Conservation (phyloP, 176 grass and related monocot species). For the Bolboschoenus planiculmis region DNA sequence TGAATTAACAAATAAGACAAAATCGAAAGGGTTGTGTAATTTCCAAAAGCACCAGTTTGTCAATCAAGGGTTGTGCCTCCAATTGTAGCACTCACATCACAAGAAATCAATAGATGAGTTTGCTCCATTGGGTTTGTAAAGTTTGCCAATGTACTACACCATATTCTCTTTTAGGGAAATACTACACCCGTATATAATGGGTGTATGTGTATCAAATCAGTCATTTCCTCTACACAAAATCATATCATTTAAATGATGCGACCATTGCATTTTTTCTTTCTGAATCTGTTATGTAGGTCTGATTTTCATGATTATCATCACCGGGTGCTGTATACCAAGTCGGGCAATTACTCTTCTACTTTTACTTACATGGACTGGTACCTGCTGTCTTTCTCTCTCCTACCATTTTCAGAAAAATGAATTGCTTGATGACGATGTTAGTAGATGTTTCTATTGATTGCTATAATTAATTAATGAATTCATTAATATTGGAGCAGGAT, state of each 20-base stretch:
- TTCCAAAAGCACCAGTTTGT: not conserved
- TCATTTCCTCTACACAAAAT: not conserved
- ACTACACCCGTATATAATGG: not conserved
- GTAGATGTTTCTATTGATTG: not conserved
- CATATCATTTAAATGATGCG: not conserved
- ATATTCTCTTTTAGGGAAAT: not conserved
- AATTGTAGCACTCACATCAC: not conserved
- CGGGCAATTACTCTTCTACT: constrained; percentile 79
- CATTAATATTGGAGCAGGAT: constrained; percentile 36
- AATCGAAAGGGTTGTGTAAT: not conserved
- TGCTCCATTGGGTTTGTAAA: not conserved
- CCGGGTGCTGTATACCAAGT: constrained; percentile 87
- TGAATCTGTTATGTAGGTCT: constrained; percentile 35
- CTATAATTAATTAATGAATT: not conserved
- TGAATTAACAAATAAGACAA: not conserved
- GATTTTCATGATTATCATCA: constrained; percentile 90
- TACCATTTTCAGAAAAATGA: not conserved
- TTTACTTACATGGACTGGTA: constrained; percentile 97
- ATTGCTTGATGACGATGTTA: not conserved
- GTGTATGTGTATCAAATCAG: not conserved
- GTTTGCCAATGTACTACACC: not conserved
- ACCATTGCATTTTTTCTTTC: not conserved
- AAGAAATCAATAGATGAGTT: not conserved
- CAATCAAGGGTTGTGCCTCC: not conserved
- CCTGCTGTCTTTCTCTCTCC: not conserved